Base-by-base conservation (phyloP, 2,329 filamentous ascomycete genomes). In the Colletotrichum camelliae region DNA sequence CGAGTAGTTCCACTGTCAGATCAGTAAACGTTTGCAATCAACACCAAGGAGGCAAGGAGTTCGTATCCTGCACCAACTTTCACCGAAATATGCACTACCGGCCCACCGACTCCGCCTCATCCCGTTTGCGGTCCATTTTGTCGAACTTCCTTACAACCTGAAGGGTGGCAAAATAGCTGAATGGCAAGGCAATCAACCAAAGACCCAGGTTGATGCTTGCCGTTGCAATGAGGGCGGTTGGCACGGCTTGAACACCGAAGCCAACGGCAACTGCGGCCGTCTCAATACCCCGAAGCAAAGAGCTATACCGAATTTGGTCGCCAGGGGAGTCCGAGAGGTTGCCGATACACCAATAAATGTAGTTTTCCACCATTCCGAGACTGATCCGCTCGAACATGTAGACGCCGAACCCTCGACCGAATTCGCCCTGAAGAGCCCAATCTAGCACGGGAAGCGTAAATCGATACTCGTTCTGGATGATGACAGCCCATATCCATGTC, bases 401-500 rank as follows among this genome's bases (percentile, higher is more conserved):
- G 10, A 87, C 67, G 1, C 86, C 85, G 70, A 87, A 87, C 1
- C 86, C 86, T 2, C 85, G 82, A 3, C 84, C 86, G 62, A 88
- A 87, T 4, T 80, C 58, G 24, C 78, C 77, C 70, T 86, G 84
- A 35, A 86, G 78, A 0, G 76, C 81, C 87, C 86, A 89, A 77
- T 89, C 87, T 18, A 88, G 80, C 3, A 84, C 80, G 0, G 86
- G 87, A 3, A 81, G 78, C 3, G 84, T 86, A n/a, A 81, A 79
- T 6, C 84, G 83, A 79, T 87, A 89, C 74, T 88, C 85, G 68
- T 87, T 84, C 75, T 89, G 87, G 43, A 89, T 84, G 18, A 86
- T 81, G 37, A 87, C 84, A 4, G 84, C 86, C 85, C 87, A 89
- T 16, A 87, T 86, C 87, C 87, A 89, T 0, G 85, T 87, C 1